phyloP scores from a whole-genome alignment of 2,329 filamentous ascomycete genomes.

The Dactylella cylindrospora region DNA sequence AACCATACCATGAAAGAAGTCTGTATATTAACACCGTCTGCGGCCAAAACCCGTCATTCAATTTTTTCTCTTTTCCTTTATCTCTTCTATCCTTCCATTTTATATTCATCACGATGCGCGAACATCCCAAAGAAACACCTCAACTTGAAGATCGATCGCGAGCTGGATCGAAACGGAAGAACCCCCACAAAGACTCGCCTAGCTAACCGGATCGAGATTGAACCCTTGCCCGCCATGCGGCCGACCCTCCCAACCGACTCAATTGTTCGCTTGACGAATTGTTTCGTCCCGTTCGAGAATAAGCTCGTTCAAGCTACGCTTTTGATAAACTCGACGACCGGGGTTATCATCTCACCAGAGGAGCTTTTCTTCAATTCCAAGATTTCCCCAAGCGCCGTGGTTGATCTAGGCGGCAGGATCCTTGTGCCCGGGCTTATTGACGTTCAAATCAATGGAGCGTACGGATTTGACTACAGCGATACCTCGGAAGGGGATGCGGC shows the following conservation, averaged over 20 bases:
- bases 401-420: constrained; percentile 81
- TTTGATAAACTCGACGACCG: constrained; percentile 81
- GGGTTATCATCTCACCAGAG: constrained; percentile 76
- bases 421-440: constrained; percentile 85
- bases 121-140: constrained; percentile 13
- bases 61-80: constrained; percentile 7
- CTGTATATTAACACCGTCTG: constrained; percentile 24
- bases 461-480: constrained; percentile 73
- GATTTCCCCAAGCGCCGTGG: constrained; percentile 68
- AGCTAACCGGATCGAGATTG: too few relatives aligned
- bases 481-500: constrained; percentile 65
- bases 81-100: constrained; percentile 15
- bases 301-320: constrained; percentile 73
- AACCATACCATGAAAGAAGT: constrained; percentile 2
- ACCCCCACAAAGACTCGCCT: too few relatives aligned
- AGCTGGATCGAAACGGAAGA: constrained; percentile 1
- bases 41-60: constrained; percentile 1
- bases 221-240: constrained; percentile 7
- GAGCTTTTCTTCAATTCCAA: constrained; percentile 68
- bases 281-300: constrained; percentile 70
- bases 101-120: constrained; percentile 33
- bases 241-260: constrained; percentile 27
- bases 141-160: too few relatives aligned
- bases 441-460: constrained; percentile 86
- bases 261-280: constrained; percentile 88